Base-by-base conservation (phyloP, 176 grass and related monocot species). In the Themeda triandra region DNA sequence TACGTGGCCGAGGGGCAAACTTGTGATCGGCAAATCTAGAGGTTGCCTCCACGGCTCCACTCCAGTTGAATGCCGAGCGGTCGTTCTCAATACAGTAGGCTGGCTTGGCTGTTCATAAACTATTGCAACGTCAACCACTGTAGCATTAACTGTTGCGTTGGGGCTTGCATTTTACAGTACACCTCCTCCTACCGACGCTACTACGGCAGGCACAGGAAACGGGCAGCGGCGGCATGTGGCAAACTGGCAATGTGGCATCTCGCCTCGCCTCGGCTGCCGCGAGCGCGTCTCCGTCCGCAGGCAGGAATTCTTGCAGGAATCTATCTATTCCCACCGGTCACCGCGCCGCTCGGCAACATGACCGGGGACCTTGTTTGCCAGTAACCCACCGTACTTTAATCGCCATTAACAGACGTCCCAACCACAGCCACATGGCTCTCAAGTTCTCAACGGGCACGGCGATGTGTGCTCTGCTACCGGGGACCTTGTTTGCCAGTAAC, bases 281-380 rank as follows among this genome's bases (percentile, higher is more conserved):
- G 63, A 71, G 9, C 31, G 32, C 18, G n/a, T n/a, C n/a, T n/a
- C n/a, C n/a, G n/a, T 40, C 40, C 44, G 45, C 85, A 53, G 58
- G 80, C 77, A 63, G 39, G 73, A 35, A 35, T 35, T 71, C 21
- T 21, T 21, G n/a, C n/a, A n/a, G n/a, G 86, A 88, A 83, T 76
- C 78, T 53, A 53, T 21, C 48, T 6, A 19, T 19, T 77, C 45
- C 25, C 67, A 25, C 28, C n/a, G n/a, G n/a, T n/a, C n/a, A n/a
- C n/a, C n/a, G n/a, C n/a, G n/a, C n/a, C 15, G 70, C 21, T 12
- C 66, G 10, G 36, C 82, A 23, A 81, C 87, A 75, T 89, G 87
- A 18, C 24, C 11, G 37, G 27, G 0, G 27, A 3, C 32, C 35
- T 45, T 21, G 25, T 78, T 54, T 51, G 65, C 13, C 79, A 10